Evolutionary conservation across 2,329 filamentous ascomycete genomes (phyloP).

Genomic region (Cladobotryum protrusum): DNA sequence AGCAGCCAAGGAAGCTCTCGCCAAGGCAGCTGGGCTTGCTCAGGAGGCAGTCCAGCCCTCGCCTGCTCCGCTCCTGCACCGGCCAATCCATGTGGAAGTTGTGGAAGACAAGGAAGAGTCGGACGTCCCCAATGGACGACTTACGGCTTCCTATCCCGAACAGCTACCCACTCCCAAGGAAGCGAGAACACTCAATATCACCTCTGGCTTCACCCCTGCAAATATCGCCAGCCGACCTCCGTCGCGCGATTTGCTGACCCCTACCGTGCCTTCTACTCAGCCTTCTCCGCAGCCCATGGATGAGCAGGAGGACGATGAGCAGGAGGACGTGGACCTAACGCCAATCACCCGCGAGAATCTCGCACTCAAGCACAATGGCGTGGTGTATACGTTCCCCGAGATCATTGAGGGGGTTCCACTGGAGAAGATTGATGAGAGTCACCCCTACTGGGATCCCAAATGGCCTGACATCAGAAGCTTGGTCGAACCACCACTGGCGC

Average conservation of each 20-base stretch:
- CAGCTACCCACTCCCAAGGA: conserved; percentile 23
- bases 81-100: background rate
- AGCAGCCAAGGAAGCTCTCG: conserved; percentile 7
- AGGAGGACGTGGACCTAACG: background rate
- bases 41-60: conserved; percentile 6
- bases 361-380: conserved; percentile 42
- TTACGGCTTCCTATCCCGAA: conserved; percentile 16
- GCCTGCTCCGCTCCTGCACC: background rate
- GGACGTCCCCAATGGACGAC: conserved; percentile 10
- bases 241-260: conserved; percentile 24
- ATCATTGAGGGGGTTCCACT: conserved; percentile 49
- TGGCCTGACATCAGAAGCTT: conserved; percentile 43
- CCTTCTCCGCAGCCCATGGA: conserved; percentile 21
- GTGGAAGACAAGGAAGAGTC: background rate
- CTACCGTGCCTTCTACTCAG: conserved; percentile 21
- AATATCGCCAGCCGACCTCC: conserved; percentile 23
- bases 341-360: conserved; percentile 41
- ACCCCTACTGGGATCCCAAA: conserved; percentile 51
- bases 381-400: conserved; percentile 43
- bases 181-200: conserved; percentile 14
- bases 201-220: conserved; percentile 27
- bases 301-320: background rate
- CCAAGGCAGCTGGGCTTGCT: conserved; percentile 4
- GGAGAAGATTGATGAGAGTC: conserved; percentile 41
- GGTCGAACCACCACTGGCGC: conserved; percentile 38